Evolutionary conservation across 2,329 filamentous ascomycete genomes (phyloP).

Genomic region (Volutella citrinella): DNA sequence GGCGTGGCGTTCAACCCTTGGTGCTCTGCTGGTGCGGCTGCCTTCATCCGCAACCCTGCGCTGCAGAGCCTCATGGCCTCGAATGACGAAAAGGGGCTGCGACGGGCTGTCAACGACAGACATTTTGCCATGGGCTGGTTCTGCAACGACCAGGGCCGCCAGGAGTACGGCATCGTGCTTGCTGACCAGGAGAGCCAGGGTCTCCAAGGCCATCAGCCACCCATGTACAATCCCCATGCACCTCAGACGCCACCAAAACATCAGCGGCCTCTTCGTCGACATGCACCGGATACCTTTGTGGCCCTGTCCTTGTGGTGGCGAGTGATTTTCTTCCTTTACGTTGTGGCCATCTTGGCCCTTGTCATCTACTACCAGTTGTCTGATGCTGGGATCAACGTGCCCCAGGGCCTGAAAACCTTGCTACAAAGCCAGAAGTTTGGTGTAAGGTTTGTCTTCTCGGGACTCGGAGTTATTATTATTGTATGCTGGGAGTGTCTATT

Average conservation of each 20-base stretch:
- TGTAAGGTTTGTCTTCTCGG: conserved; percentile 41
- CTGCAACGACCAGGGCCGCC: conserved; percentile 6
- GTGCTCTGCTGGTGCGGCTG: conserved; percentile 16
- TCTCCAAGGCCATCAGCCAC: too few species aligned
- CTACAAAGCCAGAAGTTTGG: conserved; percentile 41
- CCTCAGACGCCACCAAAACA: too few species aligned
- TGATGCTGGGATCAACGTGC: conserved; percentile 24
- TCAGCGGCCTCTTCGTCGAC: too few species aligned
- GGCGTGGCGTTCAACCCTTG: conserved; percentile 20
- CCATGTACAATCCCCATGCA: too few species aligned
- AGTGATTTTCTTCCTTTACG: conserved; percentile 28
- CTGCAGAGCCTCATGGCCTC: too few species aligned
- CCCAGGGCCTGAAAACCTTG: conserved; percentile 28
- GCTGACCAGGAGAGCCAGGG: too few species aligned
- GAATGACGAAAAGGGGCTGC: too few species aligned
- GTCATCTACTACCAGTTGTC: conserved; percentile 39
- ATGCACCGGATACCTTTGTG: conserved; percentile 30
- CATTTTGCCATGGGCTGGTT: conserved; percentile 16
- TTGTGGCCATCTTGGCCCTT: conserved; percentile 32
- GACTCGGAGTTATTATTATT: conserved; percentile 37
- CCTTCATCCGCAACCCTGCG: conserved; percentile 17
- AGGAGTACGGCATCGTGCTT: conserved; percentile 20
- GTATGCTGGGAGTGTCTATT: conserved; percentile 42
- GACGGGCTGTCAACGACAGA: conserved; percentile 12
- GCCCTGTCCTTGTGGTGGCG: conserved; percentile 34